Percentiles rank a stretch among this genome's conserved stretches.
phyloP scores from a whole-genome alignment of 441 rosid species.

The Corymbia citriodora region DNA sequence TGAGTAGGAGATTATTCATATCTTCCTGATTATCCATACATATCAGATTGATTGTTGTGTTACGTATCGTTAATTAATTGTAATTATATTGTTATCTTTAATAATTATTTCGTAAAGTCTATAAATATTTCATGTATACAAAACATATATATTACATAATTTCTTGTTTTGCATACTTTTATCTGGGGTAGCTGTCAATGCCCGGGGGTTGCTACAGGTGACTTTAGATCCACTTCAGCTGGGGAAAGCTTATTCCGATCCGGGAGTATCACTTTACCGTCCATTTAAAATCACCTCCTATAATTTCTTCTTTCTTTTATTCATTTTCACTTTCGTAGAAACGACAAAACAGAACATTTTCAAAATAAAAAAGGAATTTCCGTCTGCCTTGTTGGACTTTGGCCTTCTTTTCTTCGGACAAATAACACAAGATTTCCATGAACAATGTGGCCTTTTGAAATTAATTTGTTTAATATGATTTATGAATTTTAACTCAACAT shows the following conservation, averaged over 20 bases:
- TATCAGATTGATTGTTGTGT: not conserved
- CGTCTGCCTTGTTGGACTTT: not conserved
- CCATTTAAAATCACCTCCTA: not conserved
- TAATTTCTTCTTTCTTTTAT: not conserved
- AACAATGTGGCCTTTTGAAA: not conserved
- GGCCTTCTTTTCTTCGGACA: not conserved
- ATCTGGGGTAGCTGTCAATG: not conserved
- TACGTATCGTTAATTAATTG: not conserved
- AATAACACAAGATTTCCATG: not conserved
- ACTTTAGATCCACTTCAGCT: not conserved
- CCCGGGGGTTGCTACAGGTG: not conserved
- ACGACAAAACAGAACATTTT: not conserved
- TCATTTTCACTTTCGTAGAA: not conserved
- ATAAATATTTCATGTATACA: not conserved
- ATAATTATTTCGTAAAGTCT: not conserved
- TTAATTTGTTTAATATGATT: no score
- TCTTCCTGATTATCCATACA: not conserved
- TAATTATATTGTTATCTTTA: not conserved
- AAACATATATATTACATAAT: not conserved
- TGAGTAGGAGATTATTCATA: not conserved
- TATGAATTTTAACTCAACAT: no score
- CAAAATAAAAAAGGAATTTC: not conserved
- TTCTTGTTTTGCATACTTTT: not conserved
- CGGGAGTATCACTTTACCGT: not conserved
- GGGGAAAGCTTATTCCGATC: not conserved